These are phyloP conservation scores for Licmophora abbreviata DNA, from an alignment of 108 stramenopile genomes.

Conservation along the genomic window DNA sequence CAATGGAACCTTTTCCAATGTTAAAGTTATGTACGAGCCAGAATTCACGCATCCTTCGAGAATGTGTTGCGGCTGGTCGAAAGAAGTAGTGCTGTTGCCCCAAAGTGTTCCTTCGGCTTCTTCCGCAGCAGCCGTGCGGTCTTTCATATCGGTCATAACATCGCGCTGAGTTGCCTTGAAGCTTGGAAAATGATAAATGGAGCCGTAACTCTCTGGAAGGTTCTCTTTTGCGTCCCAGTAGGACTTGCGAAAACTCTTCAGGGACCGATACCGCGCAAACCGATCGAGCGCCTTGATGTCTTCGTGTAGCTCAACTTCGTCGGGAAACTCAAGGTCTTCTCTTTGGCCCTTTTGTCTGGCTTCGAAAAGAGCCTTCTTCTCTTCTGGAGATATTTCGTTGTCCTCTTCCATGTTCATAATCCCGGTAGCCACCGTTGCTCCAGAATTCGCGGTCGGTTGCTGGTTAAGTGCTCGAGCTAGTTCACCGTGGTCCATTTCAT, in stretches of 20 bases:
- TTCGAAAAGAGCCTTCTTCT: constrained; percentile 45
- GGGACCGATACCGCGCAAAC: constrained; percentile 93
- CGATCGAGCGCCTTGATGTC: constrained; percentile 84
- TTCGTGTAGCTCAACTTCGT: constrained; percentile 93
- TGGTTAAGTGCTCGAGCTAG: constrained; percentile 71
- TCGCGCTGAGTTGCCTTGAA: constrained; percentile 80
- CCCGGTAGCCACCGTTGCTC: constrained; percentile 30
- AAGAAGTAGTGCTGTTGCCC: constrained; percentile 9
- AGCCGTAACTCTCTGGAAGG: constrained; percentile 91
- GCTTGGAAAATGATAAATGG: constrained; percentile 86
- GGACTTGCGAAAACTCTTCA: constrained; percentile 90
- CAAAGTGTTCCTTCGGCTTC: constrained; percentile 21
- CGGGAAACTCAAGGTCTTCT: constrained; percentile 92
- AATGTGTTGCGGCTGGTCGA: constrained; percentile 54
- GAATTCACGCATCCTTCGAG: constrained; percentile 75
- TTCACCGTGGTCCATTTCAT: constrained; percentile 63
- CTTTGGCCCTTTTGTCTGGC: constrained; percentile 66
- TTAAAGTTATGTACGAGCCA: constrained; percentile 83
- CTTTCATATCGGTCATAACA: constrained; percentile 70
- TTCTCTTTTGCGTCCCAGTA: constrained; percentile 97
- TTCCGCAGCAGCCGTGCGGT: constrained; percentile 46
- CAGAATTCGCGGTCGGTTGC: constrained; percentile 28
- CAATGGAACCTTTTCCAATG: constrained; percentile 58
- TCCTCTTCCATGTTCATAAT: constrained; percentile 72
- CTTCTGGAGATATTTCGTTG: constrained; percentile 50